Percentiles rank a stretch among this genome's conserved stretches.
Evolutionary conservation across 306 rosid genomes (phyloP).

Genomic region (Malus fusca): DNA sequence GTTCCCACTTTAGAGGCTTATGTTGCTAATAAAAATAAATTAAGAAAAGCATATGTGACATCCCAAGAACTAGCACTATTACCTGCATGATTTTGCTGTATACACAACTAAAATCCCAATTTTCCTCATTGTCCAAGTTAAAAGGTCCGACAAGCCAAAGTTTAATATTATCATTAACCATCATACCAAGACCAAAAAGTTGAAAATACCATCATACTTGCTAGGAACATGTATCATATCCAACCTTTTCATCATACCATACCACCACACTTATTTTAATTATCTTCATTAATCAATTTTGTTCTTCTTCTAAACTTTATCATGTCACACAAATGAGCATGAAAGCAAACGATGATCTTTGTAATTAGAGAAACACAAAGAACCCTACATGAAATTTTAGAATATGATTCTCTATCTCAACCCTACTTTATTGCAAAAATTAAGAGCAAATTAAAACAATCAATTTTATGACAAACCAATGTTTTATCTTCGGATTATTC

Average conservation of each 20-base stretch:
- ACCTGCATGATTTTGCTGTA: not conserved
- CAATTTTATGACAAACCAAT: too few relatives aligned
- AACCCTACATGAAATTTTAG: not conserved
- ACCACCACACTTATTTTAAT: slow-evolving; percentile 11
- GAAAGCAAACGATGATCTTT: slow-evolving; percentile 9
- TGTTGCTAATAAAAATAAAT: not conserved
- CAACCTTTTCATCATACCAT: slow-evolving; percentile 14
- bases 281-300: not conserved
- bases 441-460: too few relatives aligned
- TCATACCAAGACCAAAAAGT: slow-evolving; percentile 21
- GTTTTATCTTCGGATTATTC: too few relatives aligned
- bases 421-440: not conserved
- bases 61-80: not conserved
- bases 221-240: slow-evolving; percentile 21
- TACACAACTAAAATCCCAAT: not conserved
- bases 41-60: not conserved
- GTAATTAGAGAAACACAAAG: not conserved
- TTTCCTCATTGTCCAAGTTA: slow-evolving; percentile 15
- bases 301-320: not conserved
- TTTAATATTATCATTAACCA: slow-evolving; percentile 24
- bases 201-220: slow-evolving; percentile 11
- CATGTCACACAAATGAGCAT: not conserved
- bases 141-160: slow-evolving; percentile 18
- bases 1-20: not conserved
- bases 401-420: not conserved